Percentiles rank a stretch among this genome's conserved stretches.
These are phyloP conservation scores for Paraphaeosphaeria sporulosa DNA, from an alignment of 2,329 filamentous ascomycete genomes.

Conservation along the genomic window DNA sequence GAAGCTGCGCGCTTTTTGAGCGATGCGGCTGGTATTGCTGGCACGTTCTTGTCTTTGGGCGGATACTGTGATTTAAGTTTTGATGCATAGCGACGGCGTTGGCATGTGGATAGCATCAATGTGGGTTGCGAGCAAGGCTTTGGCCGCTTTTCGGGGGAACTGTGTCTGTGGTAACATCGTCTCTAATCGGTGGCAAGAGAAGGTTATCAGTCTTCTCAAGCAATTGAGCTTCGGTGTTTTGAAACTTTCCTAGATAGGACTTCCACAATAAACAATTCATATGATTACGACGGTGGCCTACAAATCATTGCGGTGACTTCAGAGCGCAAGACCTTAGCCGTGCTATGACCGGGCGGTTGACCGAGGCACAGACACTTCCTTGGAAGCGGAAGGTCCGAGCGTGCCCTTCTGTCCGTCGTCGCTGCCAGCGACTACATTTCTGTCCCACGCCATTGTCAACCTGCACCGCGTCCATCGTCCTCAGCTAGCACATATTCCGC, in stretches of 20 bases:
- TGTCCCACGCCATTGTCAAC: conserved; percentile 25
- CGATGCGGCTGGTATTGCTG: neutral
- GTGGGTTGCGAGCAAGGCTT: neutral
- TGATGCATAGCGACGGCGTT: conserved; percentile 23
- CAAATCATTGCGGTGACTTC: neutral
- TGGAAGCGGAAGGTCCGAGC: conserved; percentile 8
- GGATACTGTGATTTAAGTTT: neutral
- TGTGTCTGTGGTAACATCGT: no score
- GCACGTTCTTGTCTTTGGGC: neutral
- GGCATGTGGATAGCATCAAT: neutral
- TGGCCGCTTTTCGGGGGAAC: neutral
- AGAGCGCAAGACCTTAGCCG: neutral
- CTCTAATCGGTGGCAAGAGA: neutral
- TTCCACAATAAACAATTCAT: neutral
- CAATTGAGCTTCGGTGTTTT: neutral
- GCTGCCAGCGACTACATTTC: conserved; percentile 15
- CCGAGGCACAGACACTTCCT: conserved; percentile 7
- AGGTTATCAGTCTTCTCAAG: no score
- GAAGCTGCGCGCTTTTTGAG: conserved; percentile 40
- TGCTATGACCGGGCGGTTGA: neutral
- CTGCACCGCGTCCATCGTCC: conserved; percentile 21
- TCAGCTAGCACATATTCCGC: conserved; percentile 10
- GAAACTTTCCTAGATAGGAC: neutral
- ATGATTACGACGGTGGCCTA: neutral
- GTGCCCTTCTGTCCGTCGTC: conserved; percentile 16